phyloP scores from a whole-genome alignment of 2,329 filamentous ascomycete genomes.

The Ascochyta pisi region DNA sequence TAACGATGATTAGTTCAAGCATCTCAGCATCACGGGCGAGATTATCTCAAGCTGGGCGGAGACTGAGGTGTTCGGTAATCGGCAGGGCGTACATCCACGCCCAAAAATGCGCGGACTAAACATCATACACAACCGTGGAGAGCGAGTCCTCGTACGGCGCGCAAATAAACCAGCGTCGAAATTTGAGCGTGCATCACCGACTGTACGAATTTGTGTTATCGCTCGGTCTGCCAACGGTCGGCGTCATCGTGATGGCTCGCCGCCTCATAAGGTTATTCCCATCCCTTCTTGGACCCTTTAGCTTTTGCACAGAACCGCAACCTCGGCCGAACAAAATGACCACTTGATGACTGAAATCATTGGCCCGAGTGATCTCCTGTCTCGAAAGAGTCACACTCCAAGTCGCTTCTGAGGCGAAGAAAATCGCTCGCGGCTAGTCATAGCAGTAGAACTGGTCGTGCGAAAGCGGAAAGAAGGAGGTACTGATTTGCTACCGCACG shows the following conservation, averaged over 20 bases:
- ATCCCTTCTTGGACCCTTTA: slow-evolving; percentile 12
- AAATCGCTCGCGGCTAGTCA: slow-evolving; percentile 30
- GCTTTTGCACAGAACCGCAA: slow-evolving; percentile 6
- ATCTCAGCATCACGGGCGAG: not conserved
- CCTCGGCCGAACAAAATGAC: slow-evolving; percentile 35
- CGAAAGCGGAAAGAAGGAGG: slow-evolving; percentile 8
- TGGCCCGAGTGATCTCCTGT: slow-evolving; percentile 24
- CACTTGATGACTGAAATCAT: slow-evolving; percentile 16
- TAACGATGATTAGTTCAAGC: slow-evolving; percentile 24
- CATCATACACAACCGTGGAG: slow-evolving; percentile 11
- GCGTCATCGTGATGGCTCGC: slow-evolving; percentile 31
- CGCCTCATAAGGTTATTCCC: slow-evolving; percentile 29
- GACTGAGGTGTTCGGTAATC: slow-evolving; percentile 21
- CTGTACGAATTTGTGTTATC: slow-evolving; percentile 8
- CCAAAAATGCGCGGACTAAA: slow-evolving; percentile 32
- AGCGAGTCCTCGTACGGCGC: slow-evolving; percentile 7
- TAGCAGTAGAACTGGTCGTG: slow-evolving; percentile 2
- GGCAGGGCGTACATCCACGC: slow-evolving; percentile 30
- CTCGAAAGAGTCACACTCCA: slow-evolving; percentile 4
- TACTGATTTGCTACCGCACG: not conserved
- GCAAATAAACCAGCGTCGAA: slow-evolving; percentile 9
- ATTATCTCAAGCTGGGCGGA: slow-evolving; percentile 1
- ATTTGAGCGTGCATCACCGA: slow-evolving; percentile 4
- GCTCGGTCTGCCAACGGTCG: slow-evolving; percentile 13
- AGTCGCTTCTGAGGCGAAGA: slow-evolving; percentile 13